Evolutionary conservation across 2,329 filamentous ascomycete genomes (phyloP).

Genomic region (Epichloe gansuensis): DNA sequence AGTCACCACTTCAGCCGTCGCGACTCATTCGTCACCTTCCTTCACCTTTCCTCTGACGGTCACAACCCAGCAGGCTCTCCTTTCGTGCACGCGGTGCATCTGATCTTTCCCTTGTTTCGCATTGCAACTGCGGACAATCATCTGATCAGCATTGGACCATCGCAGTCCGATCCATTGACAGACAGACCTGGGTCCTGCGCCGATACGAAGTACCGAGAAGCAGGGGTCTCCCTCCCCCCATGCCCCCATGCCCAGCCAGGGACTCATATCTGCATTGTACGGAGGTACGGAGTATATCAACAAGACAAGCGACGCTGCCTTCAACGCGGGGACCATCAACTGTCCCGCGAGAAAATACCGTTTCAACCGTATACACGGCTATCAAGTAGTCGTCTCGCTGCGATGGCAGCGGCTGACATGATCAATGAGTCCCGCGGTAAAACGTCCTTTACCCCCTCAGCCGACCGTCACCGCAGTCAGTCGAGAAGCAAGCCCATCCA

Average conservation of each 20-base stretch:
- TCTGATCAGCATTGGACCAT: neutral
- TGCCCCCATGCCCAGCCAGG: neutral
- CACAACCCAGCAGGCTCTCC: neutral
- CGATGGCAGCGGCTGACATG: slow-evolving; percentile 5
- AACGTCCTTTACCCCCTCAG: neutral
- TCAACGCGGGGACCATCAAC: neutral
- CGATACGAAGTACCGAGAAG: neutral
- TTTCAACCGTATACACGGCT: neutral
- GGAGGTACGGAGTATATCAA: too few relatives aligned
- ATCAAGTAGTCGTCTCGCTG: neutral
- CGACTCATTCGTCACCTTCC: neutral
- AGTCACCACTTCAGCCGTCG: neutral
- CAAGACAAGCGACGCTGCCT: neutral
- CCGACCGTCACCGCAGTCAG: neutral
- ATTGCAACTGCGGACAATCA: neutral
- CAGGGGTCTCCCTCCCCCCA: neutral
- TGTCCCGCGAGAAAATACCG: neutral
- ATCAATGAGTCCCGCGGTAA: slow-evolving; percentile 6
- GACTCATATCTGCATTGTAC: neutral
- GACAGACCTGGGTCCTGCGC: neutral
- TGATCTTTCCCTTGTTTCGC: neutral
- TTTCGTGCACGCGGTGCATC: too few relatives aligned
- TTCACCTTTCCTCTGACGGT: neutral
- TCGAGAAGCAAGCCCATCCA: slow-evolving; percentile 17
- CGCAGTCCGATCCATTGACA: neutral